Evolutionary conservation across 1,284 basidiomycete species (phyloP), one percentile per base, ranked within the genome.

Genomic region (Boletus subluridellus): DNA sequence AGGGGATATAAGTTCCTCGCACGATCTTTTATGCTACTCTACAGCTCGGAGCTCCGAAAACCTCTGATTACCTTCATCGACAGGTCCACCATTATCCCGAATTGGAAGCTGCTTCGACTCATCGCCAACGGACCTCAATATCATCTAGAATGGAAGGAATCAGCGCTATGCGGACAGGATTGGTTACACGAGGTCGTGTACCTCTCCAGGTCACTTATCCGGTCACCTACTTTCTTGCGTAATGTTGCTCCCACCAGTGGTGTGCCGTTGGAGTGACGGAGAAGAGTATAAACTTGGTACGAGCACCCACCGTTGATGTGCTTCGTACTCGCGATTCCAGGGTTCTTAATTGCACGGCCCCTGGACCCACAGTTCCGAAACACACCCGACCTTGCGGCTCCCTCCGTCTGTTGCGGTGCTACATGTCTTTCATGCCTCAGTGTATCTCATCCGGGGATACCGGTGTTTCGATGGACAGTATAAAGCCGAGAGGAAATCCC

Each of bases 91-190:
- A 44, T 48, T 42, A 38, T 28, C 54, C 57, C 46, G 51, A 69
- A 66, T 57, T 45, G 57, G 62, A 37, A 52, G 21, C 10, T 51
- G 49, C 50, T 55, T 51, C 32, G 38, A 30, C 53, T 51, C 48
- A 44, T 56, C 49, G 42, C 48, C 41, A 42, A 59, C 53, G 58
- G 58, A 60, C 49, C 56, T 60, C 57, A 58, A 65, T 58, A 62
- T 59, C 26, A 7, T 68, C 58, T 49, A 59, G 57, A 67, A 70
- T 69, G 65, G 69, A 67, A 67, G 49, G 15, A 53, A 17, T 49
- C 57, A 39, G 15, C 32, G 54, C 50, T 47, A 17, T 42, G 39
- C 5, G 41, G 56, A 60, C 54, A 52, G 50, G 49, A 44, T 58
- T 47, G 55, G 39, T 52, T 53, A 61, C 69, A 68, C 64, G 67